A percentile compares a stretch with the other conserved stretches of the same genome.
Conservation (phyloP, 2,329 filamentous ascomycete genomes). For the Aspergillus tubingensis region DNA sequence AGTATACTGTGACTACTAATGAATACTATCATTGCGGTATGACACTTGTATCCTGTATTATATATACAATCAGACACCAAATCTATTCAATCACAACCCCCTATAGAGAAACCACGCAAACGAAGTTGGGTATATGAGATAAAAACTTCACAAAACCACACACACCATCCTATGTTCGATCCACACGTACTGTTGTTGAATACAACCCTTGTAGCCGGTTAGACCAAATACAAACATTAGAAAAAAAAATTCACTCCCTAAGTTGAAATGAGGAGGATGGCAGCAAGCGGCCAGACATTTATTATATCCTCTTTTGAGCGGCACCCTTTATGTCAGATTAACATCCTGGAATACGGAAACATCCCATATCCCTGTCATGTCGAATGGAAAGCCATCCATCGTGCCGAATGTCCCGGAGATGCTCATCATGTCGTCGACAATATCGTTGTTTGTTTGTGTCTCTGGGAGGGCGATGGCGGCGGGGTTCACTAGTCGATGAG, state of each 20-base stretch:
- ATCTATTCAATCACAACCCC: no score
- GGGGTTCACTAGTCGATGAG: slow-evolving; percentile 36
- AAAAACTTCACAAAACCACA: no score
- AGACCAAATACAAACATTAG: background rate
- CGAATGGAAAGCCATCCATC: slow-evolving; percentile 50
- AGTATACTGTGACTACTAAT: no score
- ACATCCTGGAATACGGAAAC: slow-evolving; percentile 46
- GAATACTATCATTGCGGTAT: no score
- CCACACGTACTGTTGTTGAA: background rate
- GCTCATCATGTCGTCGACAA: slow-evolving; percentile 51
- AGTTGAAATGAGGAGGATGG: background rate
- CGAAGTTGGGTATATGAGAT: no score
- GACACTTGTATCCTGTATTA: no score
- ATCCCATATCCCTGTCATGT: slow-evolving; percentile 51
- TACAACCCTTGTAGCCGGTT: background rate
- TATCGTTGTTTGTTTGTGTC: slow-evolving; percentile 48
- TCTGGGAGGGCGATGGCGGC: slow-evolving; percentile 45
- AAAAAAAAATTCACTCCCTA: background rate
- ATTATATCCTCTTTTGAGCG: background rate
- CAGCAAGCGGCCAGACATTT: background rate
- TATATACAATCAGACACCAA: no score
- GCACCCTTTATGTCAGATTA: slow-evolving; percentile 26
- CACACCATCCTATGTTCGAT: background rate
- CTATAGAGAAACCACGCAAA: no score
- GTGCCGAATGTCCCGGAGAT: slow-evolving; percentile 49